Conservation (phyloP, 345 rosid genomes). For the Populus deltoides region DNA sequence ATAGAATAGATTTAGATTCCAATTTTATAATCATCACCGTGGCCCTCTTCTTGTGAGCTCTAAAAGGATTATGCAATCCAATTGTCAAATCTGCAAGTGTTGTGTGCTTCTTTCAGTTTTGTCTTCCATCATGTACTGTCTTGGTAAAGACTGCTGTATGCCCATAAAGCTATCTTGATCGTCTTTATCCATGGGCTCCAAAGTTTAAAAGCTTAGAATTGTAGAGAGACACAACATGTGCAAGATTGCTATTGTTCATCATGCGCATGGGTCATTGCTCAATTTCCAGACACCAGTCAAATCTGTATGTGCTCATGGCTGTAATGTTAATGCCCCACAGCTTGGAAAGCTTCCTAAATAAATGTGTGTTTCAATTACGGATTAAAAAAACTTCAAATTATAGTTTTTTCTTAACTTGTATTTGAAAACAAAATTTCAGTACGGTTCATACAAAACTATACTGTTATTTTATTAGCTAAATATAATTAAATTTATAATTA, state of each 20-base stretch:
- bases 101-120: neutral
- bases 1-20: conserved; percentile 10
- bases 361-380: neutral
- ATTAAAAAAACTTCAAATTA: too few species aligned
- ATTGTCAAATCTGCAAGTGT: neutral
- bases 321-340: conserved; percentile 8
- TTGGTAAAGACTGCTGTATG: conserved; percentile 12
- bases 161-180: neutral
- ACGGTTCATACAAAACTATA: too few species aligned
- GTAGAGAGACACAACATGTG: conserved; percentile 41
- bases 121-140: conserved; percentile 23
- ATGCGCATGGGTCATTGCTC: conserved; percentile 20
- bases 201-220: neutral
- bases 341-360: neutral
- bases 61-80: conserved; percentile 11
- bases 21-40: conserved; percentile 3
- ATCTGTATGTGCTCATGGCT: conserved; percentile 6
- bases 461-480: too few species aligned
- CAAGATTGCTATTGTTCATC: conserved; percentile 21
- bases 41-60: conserved; percentile 27
- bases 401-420: too few species aligned
- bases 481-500: too few species aligned
- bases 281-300: neutral
- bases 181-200: neutral
- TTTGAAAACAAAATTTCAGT: too few species aligned